phyloP scores from a whole-genome alignment of 2,329 filamentous ascomycete species.

The Zymoseptoria brevis region DNA sequence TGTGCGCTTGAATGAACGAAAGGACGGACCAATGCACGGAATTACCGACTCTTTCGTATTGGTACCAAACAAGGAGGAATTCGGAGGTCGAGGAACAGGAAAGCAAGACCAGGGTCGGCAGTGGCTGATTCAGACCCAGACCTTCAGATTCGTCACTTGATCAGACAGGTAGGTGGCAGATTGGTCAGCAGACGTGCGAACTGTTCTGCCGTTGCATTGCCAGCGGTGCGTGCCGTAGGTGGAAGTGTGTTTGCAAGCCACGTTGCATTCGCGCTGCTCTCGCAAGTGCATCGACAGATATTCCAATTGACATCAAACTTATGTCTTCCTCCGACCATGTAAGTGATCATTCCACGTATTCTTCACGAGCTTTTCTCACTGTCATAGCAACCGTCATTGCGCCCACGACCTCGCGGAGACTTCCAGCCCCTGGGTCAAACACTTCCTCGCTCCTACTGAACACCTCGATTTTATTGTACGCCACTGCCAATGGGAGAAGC shows the following conservation, averaged over 20 bases:
- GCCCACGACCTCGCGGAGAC: not conserved
- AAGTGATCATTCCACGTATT: not conserved
- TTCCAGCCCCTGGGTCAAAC: not conserved
- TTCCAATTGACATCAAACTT: not conserved
- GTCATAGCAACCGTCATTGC: not conserved
- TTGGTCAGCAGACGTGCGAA: not conserved
- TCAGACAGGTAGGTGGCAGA: not conserved
- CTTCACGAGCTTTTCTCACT: not conserved
- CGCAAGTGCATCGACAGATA: not conserved
- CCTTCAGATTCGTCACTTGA: slow-evolving; percentile 37
- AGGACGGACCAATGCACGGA: slow-evolving; percentile 55
- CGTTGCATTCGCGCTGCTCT: not conserved
- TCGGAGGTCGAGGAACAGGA: slow-evolving; percentile 24
- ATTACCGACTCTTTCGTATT: slow-evolving; percentile 78
- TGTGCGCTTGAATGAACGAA: slow-evolving; percentile 55
- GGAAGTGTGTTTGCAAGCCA: not conserved
- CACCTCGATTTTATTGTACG: not conserved
- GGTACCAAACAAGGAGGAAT: slow-evolving; percentile 49
- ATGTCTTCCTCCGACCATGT: not conserved
- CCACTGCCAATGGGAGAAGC: not conserved
- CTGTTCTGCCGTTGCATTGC: not conserved
- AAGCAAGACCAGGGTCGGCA: slow-evolving; percentile 27
- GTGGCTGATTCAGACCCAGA: slow-evolving; percentile 38
- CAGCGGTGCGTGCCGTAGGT: not conserved
- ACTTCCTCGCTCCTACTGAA: not conserved